Conservation (phyloP, 805 yeast species). For the Vanderwaltozyma verrucispora region DNA sequence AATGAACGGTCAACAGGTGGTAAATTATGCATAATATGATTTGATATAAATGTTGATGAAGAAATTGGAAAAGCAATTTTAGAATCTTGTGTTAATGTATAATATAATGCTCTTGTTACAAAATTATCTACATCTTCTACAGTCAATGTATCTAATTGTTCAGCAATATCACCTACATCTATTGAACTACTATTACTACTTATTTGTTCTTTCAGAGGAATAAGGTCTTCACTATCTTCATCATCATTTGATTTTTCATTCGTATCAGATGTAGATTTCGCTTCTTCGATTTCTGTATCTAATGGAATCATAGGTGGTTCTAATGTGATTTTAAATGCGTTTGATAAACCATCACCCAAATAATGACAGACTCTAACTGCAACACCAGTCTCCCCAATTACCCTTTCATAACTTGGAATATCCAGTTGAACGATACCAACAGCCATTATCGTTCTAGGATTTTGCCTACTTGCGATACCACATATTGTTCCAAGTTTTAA, state of each 20-base stretch:
- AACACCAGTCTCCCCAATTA: slow-evolving; percentile 60
- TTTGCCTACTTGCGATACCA: slow-evolving; percentile 52
- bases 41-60: slow-evolving; percentile 67
- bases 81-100: slow-evolving; percentile 47
- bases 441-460: slow-evolving; percentile 59
- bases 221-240: no score
- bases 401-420: slow-evolving; percentile 34
- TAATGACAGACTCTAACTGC: slow-evolving; percentile 69
- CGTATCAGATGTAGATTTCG: no score
- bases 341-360: slow-evolving; percentile 53
- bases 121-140: slow-evolving; percentile 65
- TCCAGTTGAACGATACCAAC: slow-evolving; percentile 53
- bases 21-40: slow-evolving; percentile 57
- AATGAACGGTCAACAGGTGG: slow-evolving; percentile 49
- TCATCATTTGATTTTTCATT: no score
- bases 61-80: slow-evolving; percentile 53
- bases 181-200: no score
- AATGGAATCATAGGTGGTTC: slow-evolving; percentile 31
- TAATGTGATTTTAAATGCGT: slow-evolving; percentile 37
- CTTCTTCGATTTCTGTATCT: slow-evolving; percentile 3
- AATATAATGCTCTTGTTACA: slow-evolving; percentile 59
- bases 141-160: slow-evolving; percentile 32
- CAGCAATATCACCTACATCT: slow-evolving; percentile 26
- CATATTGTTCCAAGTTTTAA: slow-evolving; percentile 49
- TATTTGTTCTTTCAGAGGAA: no score